Evolutionary conservation across 164 flowering plant genomes (phyloP), one percentile per base, ranked within the genome.

Genomic region (Warburgia ugandensis): DNA sequence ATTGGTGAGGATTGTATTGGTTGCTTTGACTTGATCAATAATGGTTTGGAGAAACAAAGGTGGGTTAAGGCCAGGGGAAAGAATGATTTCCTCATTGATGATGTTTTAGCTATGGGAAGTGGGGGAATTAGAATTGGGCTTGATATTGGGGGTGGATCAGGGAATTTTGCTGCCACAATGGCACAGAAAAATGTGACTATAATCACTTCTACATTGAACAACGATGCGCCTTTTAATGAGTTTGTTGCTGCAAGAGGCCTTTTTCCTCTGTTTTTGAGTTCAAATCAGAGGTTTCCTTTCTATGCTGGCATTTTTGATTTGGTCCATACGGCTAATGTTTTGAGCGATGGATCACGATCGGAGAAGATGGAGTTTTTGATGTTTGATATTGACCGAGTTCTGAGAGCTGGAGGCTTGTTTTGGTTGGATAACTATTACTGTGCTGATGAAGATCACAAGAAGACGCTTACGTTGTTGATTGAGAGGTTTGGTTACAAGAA

Each of bases 191-290:
- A 78, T 65, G 88, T 86, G 33, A 89, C 99, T 48, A 71, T 94
- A 20, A 57, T 89, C 12, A 89, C 99, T 12, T 68, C 69, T 26
- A 65, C 82, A 21, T 55, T 84, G 71, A 84, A 94, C 60, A 52
- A 64, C 0, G 91, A 83, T 64, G 97, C 94, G 3, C 97, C 97
- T 0, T 79, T 62, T 49, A 86, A 65, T 46, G 97, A 89, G 37
- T 94, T 94, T 66, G 72, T 89, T 21, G 86, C 99, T 28, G 87
- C 97, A 19, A 80, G 99, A 51, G 99, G 97, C 20, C 75, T 94
- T 39, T 84, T 94, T 42, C 94, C 99, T 2, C 17, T 94, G 72
- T 81, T 63, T 44, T 50, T 83, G 57, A 82, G 87, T 63, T 68
- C 78, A 41, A 86, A 84, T 61, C 90, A 89, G 58, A 77, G 99